Percentiles rank a stretch among this genome's conserved stretches.
Evolutionary conservation across 2,329 filamentous ascomycete genomes (phyloP).

Genomic region (Pseudopyrenochaeta lycopersici): DNA sequence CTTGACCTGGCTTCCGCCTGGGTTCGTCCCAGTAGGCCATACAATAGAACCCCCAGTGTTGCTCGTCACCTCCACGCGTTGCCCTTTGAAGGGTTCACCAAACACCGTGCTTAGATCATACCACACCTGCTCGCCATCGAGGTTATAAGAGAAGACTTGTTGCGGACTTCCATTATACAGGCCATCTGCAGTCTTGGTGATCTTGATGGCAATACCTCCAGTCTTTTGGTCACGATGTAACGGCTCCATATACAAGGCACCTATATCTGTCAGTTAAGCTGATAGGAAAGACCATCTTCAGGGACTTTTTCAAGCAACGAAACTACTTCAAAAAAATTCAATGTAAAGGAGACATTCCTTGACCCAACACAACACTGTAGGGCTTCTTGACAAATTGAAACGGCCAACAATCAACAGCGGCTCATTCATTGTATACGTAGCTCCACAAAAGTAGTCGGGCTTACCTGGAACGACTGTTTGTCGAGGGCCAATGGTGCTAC

Average conservation of each 20-base stretch:
- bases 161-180: conserved; percentile 28
- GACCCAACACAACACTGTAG: neutral
- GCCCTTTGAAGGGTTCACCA: conserved; percentile 38
- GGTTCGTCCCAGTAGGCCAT: conserved; percentile 33
- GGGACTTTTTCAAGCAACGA: too few relatives aligned
- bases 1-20: conserved; percentile 33
- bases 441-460: neutral
- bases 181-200: conserved; percentile 29
- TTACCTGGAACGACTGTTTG: conserved; percentile 25
- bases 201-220: conserved; percentile 40
- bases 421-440: too few relatives aligned
- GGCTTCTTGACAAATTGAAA: neutral
- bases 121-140: conserved; percentile 33
- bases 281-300: too few relatives aligned
- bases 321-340: too few relatives aligned
- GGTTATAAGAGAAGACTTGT: conserved; percentile 35
- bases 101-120: conserved; percentile 37
- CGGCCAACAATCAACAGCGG: neutral
- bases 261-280: conserved; percentile 11
- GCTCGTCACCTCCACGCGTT: conserved; percentile 28
- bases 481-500: conserved; percentile 20
- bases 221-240: conserved; percentile 27
- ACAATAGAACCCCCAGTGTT: conserved; percentile 27
- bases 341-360: neutral
- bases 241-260: conserved; percentile 23